A percentile compares a stretch with the other conserved stretches of the same genome.
phyloP scores from a whole-genome alignment of 352 stramenopile species.

The Pythium pectinolyticum region DNA sequence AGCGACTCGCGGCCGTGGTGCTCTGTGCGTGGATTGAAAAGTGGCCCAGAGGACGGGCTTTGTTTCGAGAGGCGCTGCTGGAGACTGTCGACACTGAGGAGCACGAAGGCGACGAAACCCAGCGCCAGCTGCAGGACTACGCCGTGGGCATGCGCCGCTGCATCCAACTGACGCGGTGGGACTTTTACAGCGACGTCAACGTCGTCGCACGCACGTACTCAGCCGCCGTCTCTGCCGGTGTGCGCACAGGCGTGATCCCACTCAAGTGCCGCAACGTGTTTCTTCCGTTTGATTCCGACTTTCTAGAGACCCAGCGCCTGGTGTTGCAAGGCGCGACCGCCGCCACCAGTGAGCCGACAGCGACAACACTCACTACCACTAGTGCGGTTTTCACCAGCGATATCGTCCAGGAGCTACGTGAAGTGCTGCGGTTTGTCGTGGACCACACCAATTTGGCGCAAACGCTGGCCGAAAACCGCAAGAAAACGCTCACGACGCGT shows the following conservation, averaged over 20 bases:
- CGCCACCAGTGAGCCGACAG: no score
- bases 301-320: constrained; percentile 11
- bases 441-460: constrained; percentile 33
- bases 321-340: neutral
- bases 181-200: constrained; percentile 46
- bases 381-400: no score
- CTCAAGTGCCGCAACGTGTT: constrained; percentile 38
- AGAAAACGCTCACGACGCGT: constrained; percentile 34
- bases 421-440: constrained; percentile 32
- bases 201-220: constrained; percentile 40
- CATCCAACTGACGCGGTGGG: constrained; percentile 42
- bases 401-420: constrained; percentile 28
- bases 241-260: constrained; percentile 45
- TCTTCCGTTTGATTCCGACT: constrained; percentile 37
- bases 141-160: constrained; percentile 24
- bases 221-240: constrained; percentile 33
- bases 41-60: constrained; percentile 14
- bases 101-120: neutral
- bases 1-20: constrained; percentile 27
- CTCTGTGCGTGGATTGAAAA: constrained; percentile 27
- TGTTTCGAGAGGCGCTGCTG: constrained; percentile 16
- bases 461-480: constrained; percentile 41
- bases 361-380: no score
- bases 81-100: neutral
- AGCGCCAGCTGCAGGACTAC: neutral